A percentile compares a stretch with the other conserved stretches of the same genome.
These are phyloP conservation scores for Ophiostoma quercus DNA, from an alignment of 2,329 filamentous ascomycete genomes.

Conservation along the genomic window DNA sequence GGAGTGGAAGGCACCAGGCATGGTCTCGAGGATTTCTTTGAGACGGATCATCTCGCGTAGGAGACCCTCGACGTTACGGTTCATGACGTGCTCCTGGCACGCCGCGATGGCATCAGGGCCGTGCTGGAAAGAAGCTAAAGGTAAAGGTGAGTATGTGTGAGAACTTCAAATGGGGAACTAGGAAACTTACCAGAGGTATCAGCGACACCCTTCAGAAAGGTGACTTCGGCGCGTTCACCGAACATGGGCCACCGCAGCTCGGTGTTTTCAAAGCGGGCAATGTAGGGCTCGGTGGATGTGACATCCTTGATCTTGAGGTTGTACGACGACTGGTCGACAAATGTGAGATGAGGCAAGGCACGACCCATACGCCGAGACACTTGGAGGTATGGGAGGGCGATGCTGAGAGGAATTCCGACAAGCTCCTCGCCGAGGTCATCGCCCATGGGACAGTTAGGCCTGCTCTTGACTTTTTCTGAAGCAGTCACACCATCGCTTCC, in stretches of 20 bases:
- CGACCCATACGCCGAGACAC: constrained; percentile 48
- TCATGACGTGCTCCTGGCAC: constrained; percentile 52
- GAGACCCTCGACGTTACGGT: constrained; percentile 45
- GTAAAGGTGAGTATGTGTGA: background rate
- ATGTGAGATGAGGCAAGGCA: constrained; percentile 48
- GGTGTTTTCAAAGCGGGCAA: constrained; percentile 49
- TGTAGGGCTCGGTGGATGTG: constrained; percentile 46
- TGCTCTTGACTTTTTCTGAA: constrained; percentile 32
- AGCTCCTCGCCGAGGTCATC: constrained; percentile 49
- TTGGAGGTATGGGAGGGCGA: constrained; percentile 48
- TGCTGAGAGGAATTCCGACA: constrained; percentile 44
- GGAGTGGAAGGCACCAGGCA: constrained; percentile 51
- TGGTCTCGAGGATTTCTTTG: constrained; percentile 49
- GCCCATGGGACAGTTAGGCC: constrained; percentile 42
- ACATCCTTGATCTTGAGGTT: constrained; percentile 48
- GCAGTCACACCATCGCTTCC: constrained; percentile 44
- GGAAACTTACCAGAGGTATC: constrained; percentile 35
- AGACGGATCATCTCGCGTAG: constrained; percentile 47
- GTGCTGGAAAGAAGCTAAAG: constrained; percentile 45
- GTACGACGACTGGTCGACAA: constrained; percentile 50
- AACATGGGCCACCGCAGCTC: constrained; percentile 52
- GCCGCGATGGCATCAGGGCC: constrained; percentile 48
- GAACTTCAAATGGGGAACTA: background rate
- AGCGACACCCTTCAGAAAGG: constrained; percentile 48
- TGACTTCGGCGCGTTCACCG: constrained; percentile 47